Conservation (phyloP, 495 filamentous ascomycete genomes). For the Neurospora sp. region DNA sequence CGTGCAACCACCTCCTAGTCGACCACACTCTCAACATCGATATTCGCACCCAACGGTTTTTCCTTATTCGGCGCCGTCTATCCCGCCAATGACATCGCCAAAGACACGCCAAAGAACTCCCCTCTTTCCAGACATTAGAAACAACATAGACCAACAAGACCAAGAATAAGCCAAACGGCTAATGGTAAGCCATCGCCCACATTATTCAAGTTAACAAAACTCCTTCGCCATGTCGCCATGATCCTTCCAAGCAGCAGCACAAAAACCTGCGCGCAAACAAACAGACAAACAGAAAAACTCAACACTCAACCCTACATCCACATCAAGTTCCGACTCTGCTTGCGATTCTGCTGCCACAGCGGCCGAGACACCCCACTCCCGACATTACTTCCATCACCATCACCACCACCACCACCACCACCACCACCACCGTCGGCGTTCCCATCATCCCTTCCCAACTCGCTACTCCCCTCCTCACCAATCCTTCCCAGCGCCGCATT, state of each 20-base stretch:
- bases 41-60: not conserved
- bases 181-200: not conserved
- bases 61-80: not conserved
- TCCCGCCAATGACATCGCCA: not conserved
- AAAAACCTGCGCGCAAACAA: not conserved
- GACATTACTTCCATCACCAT: not conserved
- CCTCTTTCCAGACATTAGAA: not conserved
- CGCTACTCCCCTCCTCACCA: conserved; percentile 21
- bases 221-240: not conserved
- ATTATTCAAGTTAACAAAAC: not conserved
- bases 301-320: conserved; percentile 27
- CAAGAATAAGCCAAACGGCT: not conserved
- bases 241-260: not conserved
- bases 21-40: not conserved
- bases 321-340: conserved; percentile 36
- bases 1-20: not conserved
- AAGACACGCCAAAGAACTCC: not conserved
- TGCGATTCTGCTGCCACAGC: conserved; percentile 40
- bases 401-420: conserved; percentile 7
- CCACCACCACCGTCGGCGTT: conserved; percentile 3
- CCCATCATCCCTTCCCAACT: not conserved
- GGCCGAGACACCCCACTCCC: conserved; percentile 11
- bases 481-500: conserved; percentile 26
- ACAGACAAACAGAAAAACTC: not conserved
- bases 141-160: no score